Conservation (phyloP, 1,139 yeast species). For the Candida tunisiensis region DNA sequence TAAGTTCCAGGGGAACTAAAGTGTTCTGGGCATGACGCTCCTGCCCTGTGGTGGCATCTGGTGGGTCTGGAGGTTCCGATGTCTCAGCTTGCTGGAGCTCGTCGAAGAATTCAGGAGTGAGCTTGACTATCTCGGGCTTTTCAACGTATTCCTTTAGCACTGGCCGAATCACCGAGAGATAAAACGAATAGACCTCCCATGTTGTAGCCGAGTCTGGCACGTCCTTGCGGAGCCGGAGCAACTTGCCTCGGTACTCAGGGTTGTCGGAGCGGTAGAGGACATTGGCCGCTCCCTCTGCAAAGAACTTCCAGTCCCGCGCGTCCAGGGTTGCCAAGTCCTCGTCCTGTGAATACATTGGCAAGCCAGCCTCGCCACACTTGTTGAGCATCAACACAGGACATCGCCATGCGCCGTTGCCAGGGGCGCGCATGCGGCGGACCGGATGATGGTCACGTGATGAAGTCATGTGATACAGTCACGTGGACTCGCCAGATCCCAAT, state of each 20-base stretch:
- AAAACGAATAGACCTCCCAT: not conserved
- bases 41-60: no score
- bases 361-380: no score
- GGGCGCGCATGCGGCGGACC: not conserved
- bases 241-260: not conserved
- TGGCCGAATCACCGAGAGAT: not conserved
- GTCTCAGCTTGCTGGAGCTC: not conserved
- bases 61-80: no score
- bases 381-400: no score
- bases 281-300: slow-evolving; percentile 1
- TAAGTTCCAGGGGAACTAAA: no score
- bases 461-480: no score
- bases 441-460: not conserved
- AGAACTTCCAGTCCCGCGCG: not conserved
- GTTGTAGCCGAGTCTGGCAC: not conserved
- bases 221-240: not conserved
- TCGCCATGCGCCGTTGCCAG: not conserved
- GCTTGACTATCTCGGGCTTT: not conserved
- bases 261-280: not conserved
- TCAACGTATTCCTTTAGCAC: not conserved
- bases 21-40: no score
- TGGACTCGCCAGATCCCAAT: not conserved
- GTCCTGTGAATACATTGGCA: no score
- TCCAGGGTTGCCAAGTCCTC: no score
- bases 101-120: not conserved